Evolutionary conservation across 2,329 filamentous ascomycete species (phyloP).

Genomic region (Cordyceps javanica): DNA sequence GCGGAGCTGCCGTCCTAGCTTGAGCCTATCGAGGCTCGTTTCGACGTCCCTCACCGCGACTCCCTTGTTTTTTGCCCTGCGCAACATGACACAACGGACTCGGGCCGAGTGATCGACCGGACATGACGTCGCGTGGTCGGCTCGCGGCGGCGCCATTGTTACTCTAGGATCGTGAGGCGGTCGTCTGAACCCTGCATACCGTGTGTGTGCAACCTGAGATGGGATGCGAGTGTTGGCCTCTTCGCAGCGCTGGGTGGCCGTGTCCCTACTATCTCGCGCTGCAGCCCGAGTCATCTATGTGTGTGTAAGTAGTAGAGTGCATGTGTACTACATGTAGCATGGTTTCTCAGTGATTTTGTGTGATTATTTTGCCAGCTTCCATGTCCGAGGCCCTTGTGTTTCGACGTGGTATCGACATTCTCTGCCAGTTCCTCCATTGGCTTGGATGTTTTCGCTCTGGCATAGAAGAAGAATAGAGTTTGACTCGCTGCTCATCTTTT

Average conservation of each 20-base stretch:
- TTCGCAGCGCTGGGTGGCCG: too few species aligned
- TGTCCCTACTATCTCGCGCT: too few species aligned
- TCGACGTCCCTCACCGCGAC: not conserved
- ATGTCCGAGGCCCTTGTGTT: slow-evolving; percentile 20
- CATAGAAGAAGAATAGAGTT: slow-evolving; percentile 36
- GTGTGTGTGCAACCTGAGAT: too few species aligned
- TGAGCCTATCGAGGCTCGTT: not conserved
- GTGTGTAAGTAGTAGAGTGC: not conserved
- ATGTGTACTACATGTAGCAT: not conserved
- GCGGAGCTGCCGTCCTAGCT: slow-evolving; percentile 2
- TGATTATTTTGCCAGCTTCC: slow-evolving; percentile 28
- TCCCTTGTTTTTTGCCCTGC: not conserved
- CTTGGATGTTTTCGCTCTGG: slow-evolving; percentile 52
- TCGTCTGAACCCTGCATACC: too few species aligned
- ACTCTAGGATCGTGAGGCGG: too few species aligned
- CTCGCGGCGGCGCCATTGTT: too few species aligned
- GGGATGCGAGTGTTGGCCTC: too few species aligned
- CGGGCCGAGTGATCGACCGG: not conserved
- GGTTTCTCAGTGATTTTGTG: not conserved
- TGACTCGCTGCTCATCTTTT: slow-evolving; percentile 49
- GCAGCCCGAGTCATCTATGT: too few species aligned
- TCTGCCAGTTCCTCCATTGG: slow-evolving; percentile 37
- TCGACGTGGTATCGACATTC: slow-evolving; percentile 43
- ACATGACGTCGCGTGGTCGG: not conserved
- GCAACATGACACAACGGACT: not conserved